Conservation (phyloP, 2,329 filamentous ascomycete species). For the Macrophomina pseudophaseolina region DNA sequence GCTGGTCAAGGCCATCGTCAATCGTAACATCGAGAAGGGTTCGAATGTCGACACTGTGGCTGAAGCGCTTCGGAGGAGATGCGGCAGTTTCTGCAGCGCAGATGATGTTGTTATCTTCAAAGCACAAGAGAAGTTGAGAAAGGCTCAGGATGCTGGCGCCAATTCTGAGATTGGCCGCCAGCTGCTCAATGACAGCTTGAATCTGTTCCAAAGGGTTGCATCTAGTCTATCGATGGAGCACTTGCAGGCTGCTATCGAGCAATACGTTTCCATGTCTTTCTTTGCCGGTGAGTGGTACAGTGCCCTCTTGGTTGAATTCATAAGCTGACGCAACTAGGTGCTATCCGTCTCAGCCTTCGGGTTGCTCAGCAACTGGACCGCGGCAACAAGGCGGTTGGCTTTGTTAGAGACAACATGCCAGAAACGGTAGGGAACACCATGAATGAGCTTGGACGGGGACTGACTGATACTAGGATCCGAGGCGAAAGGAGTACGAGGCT, state of each 20-base stretch:
- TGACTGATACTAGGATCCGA: conserved; percentile 61
- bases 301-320: conserved; percentile 21
- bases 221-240: conserved; percentile 81
- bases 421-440: conserved; percentile 29
- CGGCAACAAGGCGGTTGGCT: conserved; percentile 81
- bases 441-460: background rate
- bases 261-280: conserved; percentile 83
- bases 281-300: conserved; percentile 67
- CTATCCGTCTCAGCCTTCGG: conserved; percentile 82
- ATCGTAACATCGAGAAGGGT: conserved; percentile 94
- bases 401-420: conserved; percentile 84
- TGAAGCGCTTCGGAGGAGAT: conserved; percentile 87
- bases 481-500: conserved; percentile 69
- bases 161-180: conserved; percentile 78
- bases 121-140: conserved; percentile 91
- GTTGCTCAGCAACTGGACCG: conserved; percentile 87
- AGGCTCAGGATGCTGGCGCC: conserved; percentile 76
- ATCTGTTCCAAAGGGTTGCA: conserved; percentile 87
- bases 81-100: conserved; percentile 95
- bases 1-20: conserved; percentile 96
- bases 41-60: conserved; percentile 97
- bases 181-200: conserved; percentile 85
- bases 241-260: conserved; percentile 74
- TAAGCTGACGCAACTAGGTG: conserved; percentile 51
- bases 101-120: conserved; percentile 99